Conservation (phyloP, 2,329 filamentous ascomycete species). For the Bipolaris zeicola region DNA sequence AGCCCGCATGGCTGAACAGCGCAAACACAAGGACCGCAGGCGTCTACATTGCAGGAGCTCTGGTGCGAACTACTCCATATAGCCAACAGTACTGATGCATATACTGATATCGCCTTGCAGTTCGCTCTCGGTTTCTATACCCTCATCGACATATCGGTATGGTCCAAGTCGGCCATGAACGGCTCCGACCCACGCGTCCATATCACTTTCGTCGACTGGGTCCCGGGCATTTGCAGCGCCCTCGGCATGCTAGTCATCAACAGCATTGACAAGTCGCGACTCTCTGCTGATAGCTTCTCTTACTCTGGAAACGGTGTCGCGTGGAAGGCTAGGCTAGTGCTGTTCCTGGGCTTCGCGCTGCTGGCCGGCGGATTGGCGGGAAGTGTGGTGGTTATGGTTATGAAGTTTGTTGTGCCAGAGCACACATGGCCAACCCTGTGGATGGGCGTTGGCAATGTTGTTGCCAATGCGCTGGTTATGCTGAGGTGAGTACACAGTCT, state of each 20-base stretch:
- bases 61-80: conserved; percentile 55
- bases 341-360: conserved; percentile 72
- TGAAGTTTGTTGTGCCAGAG: conserved; percentile 68
- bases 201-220: conserved; percentile 74
- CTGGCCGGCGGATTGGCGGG: conserved; percentile 71
- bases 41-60: conserved; percentile 68
- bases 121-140: conserved; percentile 74
- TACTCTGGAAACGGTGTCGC: conserved; percentile 69
- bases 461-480: conserved; percentile 70
- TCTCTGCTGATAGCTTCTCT: conserved; percentile 68
- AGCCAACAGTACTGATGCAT: background rate
- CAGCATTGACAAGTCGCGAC: conserved; percentile 69
- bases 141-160: conserved; percentile 69
- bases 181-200: conserved; percentile 61
- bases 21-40: conserved; percentile 66
- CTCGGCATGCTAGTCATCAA: conserved; percentile 76
- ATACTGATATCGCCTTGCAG: conserved; percentile 47
- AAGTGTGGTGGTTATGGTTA: conserved; percentile 68
- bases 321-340: conserved; percentile 72
- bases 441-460: conserved; percentile 70
- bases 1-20: conserved; percentile 70
- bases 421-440: conserved; percentile 67
- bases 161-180: conserved; percentile 66
- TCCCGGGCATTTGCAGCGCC: conserved; percentile 71
- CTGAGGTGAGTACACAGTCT: conserved; percentile 59